Evolutionary conservation across 768 basidiomycete species (phyloP).

Genomic region (Boletus sensibilis): DNA sequence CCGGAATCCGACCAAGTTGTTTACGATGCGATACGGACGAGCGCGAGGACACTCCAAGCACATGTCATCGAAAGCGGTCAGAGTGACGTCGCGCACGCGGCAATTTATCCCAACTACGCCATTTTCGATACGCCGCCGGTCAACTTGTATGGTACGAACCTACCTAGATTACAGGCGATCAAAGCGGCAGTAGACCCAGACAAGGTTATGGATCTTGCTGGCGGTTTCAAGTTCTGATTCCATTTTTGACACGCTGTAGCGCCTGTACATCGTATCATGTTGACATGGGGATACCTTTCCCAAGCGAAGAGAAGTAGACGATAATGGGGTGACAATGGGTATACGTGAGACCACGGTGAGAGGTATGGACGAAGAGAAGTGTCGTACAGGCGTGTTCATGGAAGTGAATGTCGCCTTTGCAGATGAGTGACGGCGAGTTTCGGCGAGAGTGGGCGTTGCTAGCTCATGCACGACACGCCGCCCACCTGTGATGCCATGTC

Average conservation of each 20-base stretch:
- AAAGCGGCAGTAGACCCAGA: conserved; percentile 49
- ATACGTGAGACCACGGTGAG: no score
- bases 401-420: neutral
- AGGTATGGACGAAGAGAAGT: neutral
- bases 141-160: conserved; percentile 47
- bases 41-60: conserved; percentile 36
- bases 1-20: conserved; percentile 14
- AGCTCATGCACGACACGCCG: neutral
- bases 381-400: neutral
- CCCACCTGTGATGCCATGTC: neutral
- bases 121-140: conserved; percentile 48
- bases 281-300: no score
- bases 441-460: neutral
- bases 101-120: conserved; percentile 59
- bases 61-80: conserved; percentile 40
- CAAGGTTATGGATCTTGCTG: conserved; percentile 62
- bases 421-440: neutral
- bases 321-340: neutral
- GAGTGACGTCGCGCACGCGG: conserved; percentile 25
- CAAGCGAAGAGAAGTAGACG: no score
- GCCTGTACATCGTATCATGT: neutral
- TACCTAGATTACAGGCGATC: conserved; percentile 37
- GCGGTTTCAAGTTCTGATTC: conserved; percentile 53
- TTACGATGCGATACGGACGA: conserved; percentile 38
- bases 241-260: neutral